Conservation (phyloP, 2,329 filamentous ascomycete genomes). For the Monascus ruber region DNA sequence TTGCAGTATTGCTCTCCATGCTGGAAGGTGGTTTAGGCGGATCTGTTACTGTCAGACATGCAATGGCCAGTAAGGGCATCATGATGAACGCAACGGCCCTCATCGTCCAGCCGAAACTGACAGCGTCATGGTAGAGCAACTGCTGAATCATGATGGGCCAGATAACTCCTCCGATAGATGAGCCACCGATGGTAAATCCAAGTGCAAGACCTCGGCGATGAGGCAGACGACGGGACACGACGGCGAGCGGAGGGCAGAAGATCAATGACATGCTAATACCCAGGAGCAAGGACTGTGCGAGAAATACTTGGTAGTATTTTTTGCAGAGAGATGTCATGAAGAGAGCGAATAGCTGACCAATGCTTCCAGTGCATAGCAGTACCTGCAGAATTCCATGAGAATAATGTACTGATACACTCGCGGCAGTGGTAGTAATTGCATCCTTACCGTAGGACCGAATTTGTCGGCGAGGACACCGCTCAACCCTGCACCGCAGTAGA, state of each 20-base stretch:
- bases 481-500: slow-evolving; percentile 17
- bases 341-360: slow-evolving; percentile 17
- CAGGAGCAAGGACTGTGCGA: slow-evolving; percentile 25
- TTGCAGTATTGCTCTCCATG: background rate
- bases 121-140: slow-evolving; percentile 12
- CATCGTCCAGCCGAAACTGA: slow-evolving; percentile 28
- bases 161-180: slow-evolving; percentile 24
- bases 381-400: slow-evolving; percentile 8
- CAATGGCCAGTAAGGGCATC: slow-evolving; percentile 23
- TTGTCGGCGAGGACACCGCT: slow-evolving; percentile 21
- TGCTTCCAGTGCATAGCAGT: slow-evolving; percentile 15
- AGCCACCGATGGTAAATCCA: slow-evolving; percentile 22
- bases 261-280: slow-evolving; percentile 20
- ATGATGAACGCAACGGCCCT: slow-evolving; percentile 31
- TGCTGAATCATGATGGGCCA: slow-evolving; percentile 24
- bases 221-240: slow-evolving; percentile 20
- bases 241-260: slow-evolving; percentile 18
- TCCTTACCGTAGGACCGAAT: slow-evolving; percentile 18
- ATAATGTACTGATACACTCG: too few relatives aligned
- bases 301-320: slow-evolving; percentile 27
- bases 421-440: background rate
- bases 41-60: slow-evolving; percentile 12
- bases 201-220: slow-evolving; percentile 18
- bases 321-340: slow-evolving; percentile 29
- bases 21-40: slow-evolving; percentile 1